A percentile compares a stretch with the other conserved stretches of the same genome.
phyloP scores from a whole-genome alignment of 78 protist species.

The Dictyostelium brefeldianum region DNA sequence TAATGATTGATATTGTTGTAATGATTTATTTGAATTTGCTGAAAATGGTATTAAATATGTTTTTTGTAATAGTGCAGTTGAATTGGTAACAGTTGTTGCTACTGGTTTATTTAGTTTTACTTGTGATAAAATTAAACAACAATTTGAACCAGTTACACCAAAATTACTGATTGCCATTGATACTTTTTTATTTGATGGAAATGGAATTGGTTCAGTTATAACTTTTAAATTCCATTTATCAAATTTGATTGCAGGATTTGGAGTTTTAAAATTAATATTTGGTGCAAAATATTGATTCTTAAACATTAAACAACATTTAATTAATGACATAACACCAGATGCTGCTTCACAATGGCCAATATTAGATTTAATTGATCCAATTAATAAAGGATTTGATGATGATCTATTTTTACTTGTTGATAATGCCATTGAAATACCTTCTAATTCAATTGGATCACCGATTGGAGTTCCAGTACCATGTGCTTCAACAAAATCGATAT shows the following conservation, averaged over 20 bases:
- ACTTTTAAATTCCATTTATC: too few relatives aligned
- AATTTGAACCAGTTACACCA: too few relatives aligned
- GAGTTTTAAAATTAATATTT: conserved; percentile 2
- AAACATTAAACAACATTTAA: conserved; percentile 63
- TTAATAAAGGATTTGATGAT: background rate
- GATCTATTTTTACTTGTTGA: background rate
- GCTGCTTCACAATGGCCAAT: conserved; percentile 90
- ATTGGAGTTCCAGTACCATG: conserved; percentile 92
- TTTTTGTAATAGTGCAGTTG: too few relatives aligned
- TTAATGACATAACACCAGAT: conserved; percentile 80
- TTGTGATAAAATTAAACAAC: too few relatives aligned
- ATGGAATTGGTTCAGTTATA: too few relatives aligned
- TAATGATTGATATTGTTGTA: background rate
- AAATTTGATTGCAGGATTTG: background rate
- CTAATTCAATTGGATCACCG: conserved; percentile 91
- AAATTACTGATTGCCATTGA: too few relatives aligned
- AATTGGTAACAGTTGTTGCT: too few relatives aligned
- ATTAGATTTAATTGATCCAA: conserved; percentile 86
- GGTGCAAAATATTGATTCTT: conserved; percentile 8
- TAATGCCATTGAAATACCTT: conserved; percentile 57
- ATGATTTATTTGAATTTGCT: conserved; percentile 2
- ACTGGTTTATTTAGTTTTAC: too few relatives aligned
- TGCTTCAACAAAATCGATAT: conserved; percentile 81
- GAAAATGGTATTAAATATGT: conserved; percentile 20
- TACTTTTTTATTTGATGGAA: too few relatives aligned